Evolutionary conservation across 2,329 filamentous ascomycete genomes (phyloP).

Genomic region (Lachnellula cervina): DNA sequence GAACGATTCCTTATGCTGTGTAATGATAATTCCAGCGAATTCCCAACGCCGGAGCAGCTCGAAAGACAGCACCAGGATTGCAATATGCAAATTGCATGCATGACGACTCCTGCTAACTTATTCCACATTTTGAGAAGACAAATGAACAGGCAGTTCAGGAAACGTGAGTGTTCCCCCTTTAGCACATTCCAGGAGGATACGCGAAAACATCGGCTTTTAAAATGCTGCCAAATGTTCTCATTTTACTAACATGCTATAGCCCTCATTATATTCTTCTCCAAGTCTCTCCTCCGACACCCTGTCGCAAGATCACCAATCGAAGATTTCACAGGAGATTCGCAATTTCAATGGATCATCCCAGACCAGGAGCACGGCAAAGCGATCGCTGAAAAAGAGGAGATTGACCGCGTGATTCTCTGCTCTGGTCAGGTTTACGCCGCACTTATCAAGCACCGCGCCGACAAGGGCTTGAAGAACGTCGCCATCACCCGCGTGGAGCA

Average conservation of each 20-base stretch:
- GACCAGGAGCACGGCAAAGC: constrained; percentile 77
- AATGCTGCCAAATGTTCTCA: not conserved
- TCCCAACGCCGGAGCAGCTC: constrained; percentile 82
- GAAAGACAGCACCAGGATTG: constrained; percentile 98
- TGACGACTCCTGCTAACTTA: constrained; percentile 91
- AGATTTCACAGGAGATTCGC: constrained; percentile 83
- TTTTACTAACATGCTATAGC: constrained; percentile 45
- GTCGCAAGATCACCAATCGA: constrained; percentile 84
- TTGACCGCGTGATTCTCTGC: constrained; percentile 92
- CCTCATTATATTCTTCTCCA: constrained; percentile 96
- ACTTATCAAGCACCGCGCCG: constrained; percentile 83
- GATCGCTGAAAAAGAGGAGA: constrained; percentile 77
- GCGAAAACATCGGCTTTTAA: no score
- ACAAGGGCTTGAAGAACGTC: constrained; percentile 81
- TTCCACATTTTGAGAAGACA: constrained; percentile 96
- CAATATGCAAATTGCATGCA: constrained; percentile 98
- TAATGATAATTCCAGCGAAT: constrained; percentile 94
- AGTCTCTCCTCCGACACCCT: constrained; percentile 91
- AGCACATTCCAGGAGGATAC: no score
- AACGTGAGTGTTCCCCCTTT: constrained; percentile 61
- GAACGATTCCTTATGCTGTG: constrained; percentile 96
- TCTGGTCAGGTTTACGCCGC: constrained; percentile 90
- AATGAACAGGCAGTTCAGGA: constrained; percentile 99
- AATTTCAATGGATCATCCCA: constrained; percentile 95
- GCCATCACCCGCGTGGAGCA: constrained; percentile 96